A percentile compares a stretch with the other conserved stretches of the same genome.
phyloP scores from a whole-genome alignment of 2,329 filamentous ascomycete genomes.

The Pyrenochaeta sp. region DNA sequence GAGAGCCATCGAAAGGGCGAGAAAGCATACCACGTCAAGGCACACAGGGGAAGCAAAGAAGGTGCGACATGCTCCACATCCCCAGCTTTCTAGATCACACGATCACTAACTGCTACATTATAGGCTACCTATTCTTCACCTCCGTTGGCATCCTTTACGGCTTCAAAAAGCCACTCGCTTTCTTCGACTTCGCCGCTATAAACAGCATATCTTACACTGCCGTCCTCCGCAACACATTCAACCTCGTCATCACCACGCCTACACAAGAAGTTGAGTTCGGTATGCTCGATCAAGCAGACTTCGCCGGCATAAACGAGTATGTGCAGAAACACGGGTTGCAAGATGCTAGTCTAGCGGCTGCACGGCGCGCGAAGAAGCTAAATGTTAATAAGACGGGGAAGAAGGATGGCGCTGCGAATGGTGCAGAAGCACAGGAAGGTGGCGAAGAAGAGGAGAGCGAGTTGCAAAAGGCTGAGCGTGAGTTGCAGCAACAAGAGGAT shows the following conservation, averaged over 20 bases:
- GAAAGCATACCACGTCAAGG: slow-evolving; percentile 70
- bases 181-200: slow-evolving; percentile 68
- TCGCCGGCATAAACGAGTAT: slow-evolving; percentile 68
- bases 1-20: slow-evolving; percentile 70
- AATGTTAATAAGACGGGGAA: slow-evolving; percentile 57
- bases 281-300: slow-evolving; percentile 72
- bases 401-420: slow-evolving; percentile 28
- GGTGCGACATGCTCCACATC: slow-evolving; percentile 52
- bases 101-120: slow-evolving; percentile 14
- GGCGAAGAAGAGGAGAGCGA: slow-evolving; percentile 49
- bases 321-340: slow-evolving; percentile 68
- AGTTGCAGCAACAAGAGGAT: slow-evolving; percentile 50
- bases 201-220: slow-evolving; percentile 70
- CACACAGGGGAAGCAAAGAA: slow-evolving; percentile 71
- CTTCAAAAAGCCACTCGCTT: slow-evolving; percentile 71
- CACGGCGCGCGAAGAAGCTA: slow-evolving; percentile 66
- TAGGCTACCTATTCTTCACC: slow-evolving; percentile 71
- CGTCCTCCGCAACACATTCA: slow-evolving; percentile 71
- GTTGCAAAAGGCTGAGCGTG: slow-evolving; percentile 49
- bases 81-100: neutral
- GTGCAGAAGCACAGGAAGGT: slow-evolving; percentile 14
- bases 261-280: slow-evolving; percentile 68
- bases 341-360: slow-evolving; percentile 69
- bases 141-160: slow-evolving; percentile 68
- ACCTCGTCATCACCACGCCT: slow-evolving; percentile 65